A percentile compares a stretch with the other conserved stretches of the same genome.
Conservation (phyloP, 352 stramenopile genomes). For the Peronospora belbahrii region DNA sequence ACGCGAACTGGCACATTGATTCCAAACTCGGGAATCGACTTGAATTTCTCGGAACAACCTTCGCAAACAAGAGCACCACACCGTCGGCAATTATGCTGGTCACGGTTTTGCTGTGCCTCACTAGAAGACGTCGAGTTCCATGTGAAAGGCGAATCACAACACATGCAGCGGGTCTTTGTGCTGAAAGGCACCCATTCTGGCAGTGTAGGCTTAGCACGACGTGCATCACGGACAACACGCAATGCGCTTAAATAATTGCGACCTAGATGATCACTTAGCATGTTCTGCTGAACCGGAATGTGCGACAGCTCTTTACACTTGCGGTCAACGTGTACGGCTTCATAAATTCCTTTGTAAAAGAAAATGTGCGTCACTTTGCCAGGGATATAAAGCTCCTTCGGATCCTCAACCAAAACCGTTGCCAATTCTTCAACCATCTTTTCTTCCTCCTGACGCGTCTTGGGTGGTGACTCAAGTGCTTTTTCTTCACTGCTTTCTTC, state of each 20-base stretch:
- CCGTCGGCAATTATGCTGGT: slow-evolving; percentile 87
- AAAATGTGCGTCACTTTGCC: slow-evolving; percentile 72
- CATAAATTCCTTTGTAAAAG: slow-evolving; percentile 72
- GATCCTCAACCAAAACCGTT: slow-evolving; percentile 44
- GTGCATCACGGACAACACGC: slow-evolving; percentile 67
- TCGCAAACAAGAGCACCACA: slow-evolving; percentile 77
- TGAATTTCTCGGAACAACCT: slow-evolving; percentile 80
- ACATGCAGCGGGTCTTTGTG: slow-evolving; percentile 83
- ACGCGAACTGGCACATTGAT: slow-evolving; percentile 82
- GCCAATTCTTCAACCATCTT: slow-evolving; percentile 49
- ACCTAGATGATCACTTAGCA: slow-evolving; percentile 78
- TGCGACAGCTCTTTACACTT: slow-evolving; percentile 62
- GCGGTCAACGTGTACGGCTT: slow-evolving; percentile 74
- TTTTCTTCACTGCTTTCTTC: slow-evolving; percentile 28
- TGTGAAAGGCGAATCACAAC: slow-evolving; percentile 82
- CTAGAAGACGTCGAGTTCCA: slow-evolving; percentile 87
- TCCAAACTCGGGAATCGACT: slow-evolving; percentile 78
- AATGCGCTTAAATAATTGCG: slow-evolving; percentile 75
- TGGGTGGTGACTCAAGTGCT: slow-evolving; percentile 21
- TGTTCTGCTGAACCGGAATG: slow-evolving; percentile 81
- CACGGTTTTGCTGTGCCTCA: slow-evolving; percentile 81
- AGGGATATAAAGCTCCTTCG: slow-evolving; percentile 72
- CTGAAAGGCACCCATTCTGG: slow-evolving; percentile 74
- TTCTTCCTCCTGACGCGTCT: slow-evolving; percentile 41
- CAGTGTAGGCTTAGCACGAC: slow-evolving; percentile 42